These are phyloP conservation scores for Maudiozyma humilis DNA, from an alignment of 1,139 yeast species.

Conservation along the genomic window DNA sequence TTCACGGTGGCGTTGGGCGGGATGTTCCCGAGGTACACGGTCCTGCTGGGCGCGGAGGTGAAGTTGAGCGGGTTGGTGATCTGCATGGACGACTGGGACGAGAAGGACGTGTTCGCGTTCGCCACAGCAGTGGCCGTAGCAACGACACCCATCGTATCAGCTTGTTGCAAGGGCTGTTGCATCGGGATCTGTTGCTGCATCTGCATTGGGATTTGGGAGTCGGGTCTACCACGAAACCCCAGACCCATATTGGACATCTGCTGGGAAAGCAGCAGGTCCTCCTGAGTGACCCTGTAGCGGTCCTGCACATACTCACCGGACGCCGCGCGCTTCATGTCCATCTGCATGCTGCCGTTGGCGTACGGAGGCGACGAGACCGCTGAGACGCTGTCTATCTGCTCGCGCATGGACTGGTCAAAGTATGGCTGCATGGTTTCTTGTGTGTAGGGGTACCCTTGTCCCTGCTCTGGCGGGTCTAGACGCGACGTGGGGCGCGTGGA, in stretches of 20 bases:
- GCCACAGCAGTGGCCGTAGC: constrained; percentile 17
- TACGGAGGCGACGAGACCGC: not conserved
- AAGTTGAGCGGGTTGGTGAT: constrained; percentile 27
- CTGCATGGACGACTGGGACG: constrained; percentile 11
- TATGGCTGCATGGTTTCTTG: not conserved
- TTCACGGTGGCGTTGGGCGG: constrained; percentile 76
- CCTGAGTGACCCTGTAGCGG: constrained; percentile 1
- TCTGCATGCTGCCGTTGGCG: not conserved
- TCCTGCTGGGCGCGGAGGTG: constrained; percentile 60
- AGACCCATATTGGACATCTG: constrained; percentile 5
- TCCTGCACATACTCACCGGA: not conserved
- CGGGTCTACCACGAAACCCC: not conserved
- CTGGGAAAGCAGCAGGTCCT: constrained; percentile 2
- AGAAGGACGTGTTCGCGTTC: constrained; percentile 18
- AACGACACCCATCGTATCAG: constrained; percentile 5
- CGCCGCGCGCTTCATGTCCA: not conserved
- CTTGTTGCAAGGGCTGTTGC: not conserved
- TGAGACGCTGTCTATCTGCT: not conserved
- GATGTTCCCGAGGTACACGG: constrained; percentile 84
- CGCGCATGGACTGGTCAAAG: not conserved
- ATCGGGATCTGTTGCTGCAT: not conserved
- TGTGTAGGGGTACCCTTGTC: not conserved
- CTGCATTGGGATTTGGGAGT: not conserved
- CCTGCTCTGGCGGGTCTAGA: too few species aligned
- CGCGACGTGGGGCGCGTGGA: too few species aligned